These are phyloP conservation scores for Curvularia lunata DNA, from an alignment of 2,329 filamentous ascomycete genomes.

Conservation along the genomic window DNA sequence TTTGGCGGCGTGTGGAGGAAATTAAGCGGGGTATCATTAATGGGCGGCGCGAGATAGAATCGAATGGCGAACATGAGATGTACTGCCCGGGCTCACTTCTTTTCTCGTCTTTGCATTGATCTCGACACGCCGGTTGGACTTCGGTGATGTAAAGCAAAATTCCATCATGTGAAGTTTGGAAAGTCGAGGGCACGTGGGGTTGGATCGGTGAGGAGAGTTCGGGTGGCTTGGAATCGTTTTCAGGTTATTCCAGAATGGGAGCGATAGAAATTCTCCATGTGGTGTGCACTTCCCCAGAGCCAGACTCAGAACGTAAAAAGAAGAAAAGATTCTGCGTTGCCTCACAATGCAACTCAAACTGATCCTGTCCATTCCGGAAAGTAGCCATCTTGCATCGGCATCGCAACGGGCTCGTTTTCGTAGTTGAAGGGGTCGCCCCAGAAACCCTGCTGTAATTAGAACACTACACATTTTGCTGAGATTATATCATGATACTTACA, in stretches of 20 bases:
- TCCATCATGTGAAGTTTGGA: too few species aligned
- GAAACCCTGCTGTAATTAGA: conserved; percentile 38
- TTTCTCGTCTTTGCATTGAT: neutral
- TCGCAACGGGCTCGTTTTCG: conserved; percentile 34
- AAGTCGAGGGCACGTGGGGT: too few species aligned
- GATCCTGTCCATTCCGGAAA: conserved; percentile 29
- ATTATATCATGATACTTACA: conserved; percentile 27
- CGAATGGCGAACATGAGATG: neutral
- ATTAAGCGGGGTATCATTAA: neutral
- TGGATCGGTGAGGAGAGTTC: neutral
- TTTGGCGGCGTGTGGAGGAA: too few species aligned
- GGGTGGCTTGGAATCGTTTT: neutral
- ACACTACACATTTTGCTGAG: neutral
- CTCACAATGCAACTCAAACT: neutral
- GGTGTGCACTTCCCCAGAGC: neutral
- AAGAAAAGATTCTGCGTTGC: neutral
- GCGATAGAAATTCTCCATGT: neutral
- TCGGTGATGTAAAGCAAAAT: neutral
- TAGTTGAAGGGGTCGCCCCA: conserved; percentile 49
- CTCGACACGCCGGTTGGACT: neutral
- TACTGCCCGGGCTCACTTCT: neutral
- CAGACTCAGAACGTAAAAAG: neutral
- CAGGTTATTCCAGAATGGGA: neutral
- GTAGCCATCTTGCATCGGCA: conserved; percentile 28
- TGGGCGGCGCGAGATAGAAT: neutral